Conservation (phyloP, 495 filamentous ascomycete species). For the Astrothelium subdiscretum region DNA sequence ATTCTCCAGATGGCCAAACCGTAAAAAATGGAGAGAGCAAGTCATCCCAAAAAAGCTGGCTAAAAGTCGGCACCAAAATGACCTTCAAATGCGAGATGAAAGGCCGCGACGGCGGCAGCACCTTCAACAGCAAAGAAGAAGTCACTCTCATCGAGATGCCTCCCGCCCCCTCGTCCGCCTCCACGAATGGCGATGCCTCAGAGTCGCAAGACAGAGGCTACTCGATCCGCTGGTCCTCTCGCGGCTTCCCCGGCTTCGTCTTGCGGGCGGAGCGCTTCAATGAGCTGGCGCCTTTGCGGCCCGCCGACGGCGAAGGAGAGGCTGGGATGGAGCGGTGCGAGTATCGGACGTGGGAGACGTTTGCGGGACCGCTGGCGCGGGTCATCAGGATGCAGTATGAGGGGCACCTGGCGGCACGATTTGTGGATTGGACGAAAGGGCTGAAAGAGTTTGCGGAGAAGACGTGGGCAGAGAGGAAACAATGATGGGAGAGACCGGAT, state of each 20-base stretch:
- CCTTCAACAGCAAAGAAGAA: neutral
- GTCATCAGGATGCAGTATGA: neutral
- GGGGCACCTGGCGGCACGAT: constrained; percentile 3
- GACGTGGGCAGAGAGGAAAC: constrained; percentile 1
- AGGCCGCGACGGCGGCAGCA: neutral
- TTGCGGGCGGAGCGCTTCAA: constrained; percentile 1
- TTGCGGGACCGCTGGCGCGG: constrained; percentile 1
- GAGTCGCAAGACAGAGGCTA: neutral
- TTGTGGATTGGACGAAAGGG: constrained; percentile 9
- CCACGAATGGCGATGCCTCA: neutral
- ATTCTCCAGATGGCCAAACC: neutral
- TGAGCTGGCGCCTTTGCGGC: neutral
- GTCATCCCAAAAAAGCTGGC: neutral
- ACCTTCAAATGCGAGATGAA: constrained; percentile 3
- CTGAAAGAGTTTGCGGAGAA: constrained; percentile 5
- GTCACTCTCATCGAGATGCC: neutral
- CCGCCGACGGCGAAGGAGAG: neutral
- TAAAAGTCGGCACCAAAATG: constrained; percentile 4
- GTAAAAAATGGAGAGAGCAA: neutral
- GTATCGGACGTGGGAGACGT: constrained; percentile 6
- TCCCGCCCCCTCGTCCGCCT: neutral
- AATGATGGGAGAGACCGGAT: neutral
- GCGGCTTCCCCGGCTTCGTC: neutral
- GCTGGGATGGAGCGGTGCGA: constrained; percentile 5
- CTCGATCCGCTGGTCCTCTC: neutral